A percentile compares a stretch with the other conserved stretches of the same genome.
These are phyloP conservation scores for Lichtheimia ramosa DNA, from an alignment of 371 early-diverging fungal species.

Conservation along the genomic window DNA sequence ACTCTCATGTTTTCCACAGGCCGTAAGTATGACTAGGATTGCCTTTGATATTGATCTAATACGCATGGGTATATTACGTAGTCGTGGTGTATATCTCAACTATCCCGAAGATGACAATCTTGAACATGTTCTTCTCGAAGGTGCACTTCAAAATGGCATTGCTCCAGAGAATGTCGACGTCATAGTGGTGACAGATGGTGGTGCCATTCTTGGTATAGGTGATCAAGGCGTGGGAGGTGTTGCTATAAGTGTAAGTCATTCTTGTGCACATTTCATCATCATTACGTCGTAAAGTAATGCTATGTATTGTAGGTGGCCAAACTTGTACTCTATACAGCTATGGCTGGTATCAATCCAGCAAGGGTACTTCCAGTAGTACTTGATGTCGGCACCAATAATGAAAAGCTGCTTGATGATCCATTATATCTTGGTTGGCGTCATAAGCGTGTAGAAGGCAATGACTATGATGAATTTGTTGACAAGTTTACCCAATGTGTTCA, in stretches of 20 bases:
- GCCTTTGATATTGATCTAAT: not conserved
- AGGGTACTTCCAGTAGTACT: conserved; percentile 33
- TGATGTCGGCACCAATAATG: conserved; percentile 39
- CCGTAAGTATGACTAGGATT: conserved; percentile 8
- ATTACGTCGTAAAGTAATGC: too few relatives aligned
- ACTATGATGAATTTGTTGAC: conserved; percentile 33
- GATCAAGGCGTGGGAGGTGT: conserved; percentile 27
- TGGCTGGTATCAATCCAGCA: conserved; percentile 29
- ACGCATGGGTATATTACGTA: not conserved
- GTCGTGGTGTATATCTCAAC: conserved; percentile 21
- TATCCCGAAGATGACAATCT: conserved; percentile 14
- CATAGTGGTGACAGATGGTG: conserved; percentile 18
- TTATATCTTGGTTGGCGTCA: conserved; percentile 34
- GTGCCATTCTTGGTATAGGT: conserved; percentile 33
- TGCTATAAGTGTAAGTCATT: conserved; percentile 11
- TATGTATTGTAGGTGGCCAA: conserved; percentile 24
- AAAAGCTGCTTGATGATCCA: conserved; percentile 26
- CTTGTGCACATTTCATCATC: not conserved
- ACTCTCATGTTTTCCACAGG: conserved; percentile 13
- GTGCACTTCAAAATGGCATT: conserved; percentile 8
- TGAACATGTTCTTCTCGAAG: conserved; percentile 19
- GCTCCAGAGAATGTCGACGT: conserved; percentile 18
- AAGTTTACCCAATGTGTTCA: conserved; percentile 21
- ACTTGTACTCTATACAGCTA: conserved; percentile 16
- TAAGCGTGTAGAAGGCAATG: conserved; percentile 20